Evolutionary conservation across 2,329 filamentous ascomycete genomes (phyloP), one percentile per base, ranked within the genome.

Genomic region (Cercospora beticola): DNA sequence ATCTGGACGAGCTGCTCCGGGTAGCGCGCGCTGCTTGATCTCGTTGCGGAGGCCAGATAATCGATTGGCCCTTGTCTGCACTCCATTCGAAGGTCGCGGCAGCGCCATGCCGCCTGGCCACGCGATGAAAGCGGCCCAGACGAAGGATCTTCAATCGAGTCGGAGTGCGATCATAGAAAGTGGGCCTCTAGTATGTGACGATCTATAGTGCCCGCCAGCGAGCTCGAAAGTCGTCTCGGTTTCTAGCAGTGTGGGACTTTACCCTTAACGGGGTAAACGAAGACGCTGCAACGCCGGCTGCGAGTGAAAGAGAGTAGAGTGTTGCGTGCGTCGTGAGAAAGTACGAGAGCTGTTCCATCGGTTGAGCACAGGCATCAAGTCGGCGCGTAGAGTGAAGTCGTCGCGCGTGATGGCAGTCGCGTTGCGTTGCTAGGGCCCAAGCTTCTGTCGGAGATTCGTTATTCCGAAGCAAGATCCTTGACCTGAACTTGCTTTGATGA

Each of bases 1-100:
- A 59, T 65, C 62, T 23, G 52, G 52, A 14, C 62, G 62, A 26
- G 62, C 62, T 0, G 52, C 62, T 33, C 52, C 31, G 9, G 62
- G 52, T 8, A 65, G 62, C 7, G 31, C 33, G 21, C 52, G 62
- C 54, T 65, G 62, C 28, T 58, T 65, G 14, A 14, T 1, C n/a
- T 46, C 52, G 14, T 31, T 21, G n/a, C 62, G 62, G 1, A 33
- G 18, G 30, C 61, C 46, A 16, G 61, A 63, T 16, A 18, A 30
- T 18, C 12, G 23, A 49, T 33, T 26, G 14, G 61, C 43, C 23
- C 46, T 8, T 30, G 12, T 12, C 12, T 21, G 18, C 26, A 49
- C 40, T 9, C 28, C 18, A 26, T 30, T 63, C 4, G 43, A 63
- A 16, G 40, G 61, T 7, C 26, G 61, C 7, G 23, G 26, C 1